phyloP scores from a whole-genome alignment of 805 yeast genomes.

The Lipomyces sp. region DNA sequence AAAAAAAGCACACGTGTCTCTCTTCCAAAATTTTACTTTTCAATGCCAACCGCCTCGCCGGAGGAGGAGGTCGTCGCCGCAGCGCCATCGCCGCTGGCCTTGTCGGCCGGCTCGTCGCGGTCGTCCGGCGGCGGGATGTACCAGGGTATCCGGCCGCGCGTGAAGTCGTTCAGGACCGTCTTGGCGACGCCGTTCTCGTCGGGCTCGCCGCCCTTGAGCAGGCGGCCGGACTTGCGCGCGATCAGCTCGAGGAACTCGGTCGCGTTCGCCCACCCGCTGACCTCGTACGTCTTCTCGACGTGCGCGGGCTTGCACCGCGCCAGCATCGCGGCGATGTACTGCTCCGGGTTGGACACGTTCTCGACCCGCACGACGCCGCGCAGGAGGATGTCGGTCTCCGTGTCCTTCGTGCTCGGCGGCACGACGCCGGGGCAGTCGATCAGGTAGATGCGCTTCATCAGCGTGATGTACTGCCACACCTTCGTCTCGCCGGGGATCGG shows the following conservation, averaged over 20 bases:
- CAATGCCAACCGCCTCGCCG: no score
- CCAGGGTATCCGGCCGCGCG: slow-evolving; percentile 98
- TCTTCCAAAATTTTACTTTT: no score
- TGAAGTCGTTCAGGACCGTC: slow-evolving; percentile 86
- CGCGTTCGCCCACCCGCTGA: slow-evolving; percentile 77
- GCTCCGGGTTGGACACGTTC: slow-evolving; percentile 92
- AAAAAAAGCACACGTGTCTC: no score
- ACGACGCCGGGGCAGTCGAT: slow-evolving; percentile 99
- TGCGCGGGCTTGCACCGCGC: slow-evolving; percentile 83
- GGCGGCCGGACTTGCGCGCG: slow-evolving; percentile 89
- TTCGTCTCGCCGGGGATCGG: slow-evolving; percentile 99
- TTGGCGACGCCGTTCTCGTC: slow-evolving; percentile 92
- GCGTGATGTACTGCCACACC: slow-evolving; percentile 97
- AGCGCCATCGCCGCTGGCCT: no score
- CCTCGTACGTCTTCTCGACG: slow-evolving; percentile 91
- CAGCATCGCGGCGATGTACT: slow-evolving; percentile 83
- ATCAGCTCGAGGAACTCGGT: slow-evolving; percentile 83
- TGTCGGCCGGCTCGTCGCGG: slow-evolving; percentile 56
- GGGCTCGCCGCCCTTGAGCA: slow-evolving; percentile 96
- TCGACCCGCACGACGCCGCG: slow-evolving; percentile 99
- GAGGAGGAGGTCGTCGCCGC: no score
- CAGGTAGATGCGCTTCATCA: slow-evolving; percentile 91
- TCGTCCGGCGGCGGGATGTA: slow-evolving; percentile 88
- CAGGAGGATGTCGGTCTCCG: slow-evolving; percentile 86
- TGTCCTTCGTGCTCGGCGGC: slow-evolving; percentile 87